Base-by-base conservation (phyloP, 2,329 filamentous ascomycete species). In the Remersonia thermophila region DNA sequence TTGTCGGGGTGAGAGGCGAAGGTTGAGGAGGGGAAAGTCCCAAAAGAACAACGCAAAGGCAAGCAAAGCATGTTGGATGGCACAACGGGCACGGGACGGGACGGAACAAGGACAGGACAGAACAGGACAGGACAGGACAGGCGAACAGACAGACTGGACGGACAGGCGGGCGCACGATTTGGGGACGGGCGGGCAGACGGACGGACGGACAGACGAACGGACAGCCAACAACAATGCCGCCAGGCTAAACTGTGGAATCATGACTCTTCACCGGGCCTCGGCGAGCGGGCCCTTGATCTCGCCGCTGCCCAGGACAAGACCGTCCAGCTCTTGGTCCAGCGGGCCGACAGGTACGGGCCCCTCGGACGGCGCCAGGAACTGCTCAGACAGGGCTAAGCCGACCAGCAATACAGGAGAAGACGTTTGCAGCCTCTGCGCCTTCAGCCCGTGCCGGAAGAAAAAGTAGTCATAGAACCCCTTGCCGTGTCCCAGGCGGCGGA, bases 391-490 rank as follows among this genome's bases (percentile, higher is more conserved):
- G 48, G 84, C 82, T 54, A 96, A 69, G 41, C 84, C 91, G 59
- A 85, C 75, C 46, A 79, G 60, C 44, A 68, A 60, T 52, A 72
- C 56, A 51, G 62, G 55, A 37, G n/a, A n/a, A n/a, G 54, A 52
- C 29, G 51, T 51, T 27, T 53, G 54, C 29, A 55, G 52, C 37
- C 55, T 52, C 32, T 54, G 55, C 18, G 51, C 41, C 57, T 58
- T 69, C 56, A 69, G 54, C 35, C 62, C 56, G 51, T 87, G 93
- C 48, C 80, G 75, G 51, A 80, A 74, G 54, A 98, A 62, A 58
- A 94, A 98, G 57, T 78, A 82, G 63, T 98, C 91, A 66, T 98
- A 98, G 62, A 93, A 98, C 23, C 91, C 91, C 58, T 85, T 93
- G 38, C 91, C 91, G 58, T 98, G 91, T 28, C 91, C 91, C 14